Evolutionary conservation across 768 basidiomycete species (phyloP).

Genomic region (Exsudoporus frostii): DNA sequence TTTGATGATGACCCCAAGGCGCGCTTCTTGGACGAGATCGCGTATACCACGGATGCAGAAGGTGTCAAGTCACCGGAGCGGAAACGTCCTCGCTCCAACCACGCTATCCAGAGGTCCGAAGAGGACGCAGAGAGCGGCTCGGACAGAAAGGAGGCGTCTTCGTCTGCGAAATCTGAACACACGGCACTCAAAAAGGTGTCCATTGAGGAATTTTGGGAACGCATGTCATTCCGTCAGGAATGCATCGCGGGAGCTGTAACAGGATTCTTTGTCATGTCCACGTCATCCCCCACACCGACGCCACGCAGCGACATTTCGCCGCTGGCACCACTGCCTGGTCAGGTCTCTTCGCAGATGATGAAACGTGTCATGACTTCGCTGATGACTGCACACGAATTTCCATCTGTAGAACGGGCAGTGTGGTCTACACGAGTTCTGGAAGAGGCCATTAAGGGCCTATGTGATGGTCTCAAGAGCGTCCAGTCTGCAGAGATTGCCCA

Average conservation of each 20-base stretch:
- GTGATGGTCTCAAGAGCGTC: slow-evolving; percentile 53
- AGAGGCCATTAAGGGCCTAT: slow-evolving; percentile 63
- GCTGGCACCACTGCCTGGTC: slow-evolving; percentile 52
- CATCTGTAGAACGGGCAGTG: slow-evolving; percentile 56
- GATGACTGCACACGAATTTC: slow-evolving; percentile 76
- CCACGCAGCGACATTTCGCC: slow-evolving; percentile 34
- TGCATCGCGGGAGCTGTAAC: slow-evolving; percentile 88
- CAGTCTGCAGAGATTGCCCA: slow-evolving; percentile 12
- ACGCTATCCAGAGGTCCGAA: slow-evolving; percentile 2
- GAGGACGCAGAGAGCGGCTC: slow-evolving; percentile 28
- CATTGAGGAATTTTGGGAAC: slow-evolving; percentile 91
- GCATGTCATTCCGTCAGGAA: slow-evolving; percentile 95
- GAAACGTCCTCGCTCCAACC: slow-evolving; percentile 49
- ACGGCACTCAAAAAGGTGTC: slow-evolving; percentile 56
- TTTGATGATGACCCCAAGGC: slow-evolving; percentile 98
- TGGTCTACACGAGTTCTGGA: slow-evolving; percentile 73
- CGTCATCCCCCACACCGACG: slow-evolving; percentile 31
- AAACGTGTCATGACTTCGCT: slow-evolving; percentile 69
- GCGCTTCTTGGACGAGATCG: slow-evolving; percentile 89
- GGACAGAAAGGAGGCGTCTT: slow-evolving; percentile 26
- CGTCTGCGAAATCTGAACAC: slow-evolving; percentile 31
- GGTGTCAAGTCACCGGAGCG: slow-evolving; percentile 57
- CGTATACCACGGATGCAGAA: slow-evolving; percentile 61
- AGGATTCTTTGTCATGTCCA: slow-evolving; percentile 81
- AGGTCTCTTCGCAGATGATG: slow-evolving; percentile 63